Evolutionary conservation across 495 filamentous ascomycete species (phyloP).

Genomic region (Penicillium cinerascens): DNA sequence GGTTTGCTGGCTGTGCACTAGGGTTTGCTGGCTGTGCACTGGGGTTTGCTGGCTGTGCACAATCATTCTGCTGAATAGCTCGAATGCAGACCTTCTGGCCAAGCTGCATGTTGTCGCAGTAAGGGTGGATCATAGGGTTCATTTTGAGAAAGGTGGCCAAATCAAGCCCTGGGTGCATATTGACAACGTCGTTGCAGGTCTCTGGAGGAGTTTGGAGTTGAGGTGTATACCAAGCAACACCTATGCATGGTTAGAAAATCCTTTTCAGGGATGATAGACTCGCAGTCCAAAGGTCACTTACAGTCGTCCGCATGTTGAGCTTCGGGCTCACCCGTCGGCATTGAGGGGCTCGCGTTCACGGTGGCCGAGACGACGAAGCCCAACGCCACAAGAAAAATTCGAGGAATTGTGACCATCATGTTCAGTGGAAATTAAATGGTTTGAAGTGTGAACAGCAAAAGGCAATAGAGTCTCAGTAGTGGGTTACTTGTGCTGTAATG

Average conservation of each 20-base stretch:
- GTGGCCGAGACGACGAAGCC: not conserved
- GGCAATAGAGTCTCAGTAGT: too few relatives aligned
- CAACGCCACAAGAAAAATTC: too few relatives aligned
- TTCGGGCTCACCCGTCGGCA: not conserved
- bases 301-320: not conserved
- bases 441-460: too few relatives aligned
- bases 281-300: not conserved
- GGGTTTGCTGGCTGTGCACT: too few relatives aligned
- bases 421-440: too few relatives aligned
- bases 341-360: not conserved
- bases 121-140: constrained; percentile 3
- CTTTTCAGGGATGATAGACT: not conserved
- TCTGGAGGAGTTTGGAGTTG: constrained; percentile 1
- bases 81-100: constrained; percentile 1
- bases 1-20: not conserved
- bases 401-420: too few relatives aligned
- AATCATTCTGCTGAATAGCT: not conserved
- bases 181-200: constrained; percentile 5
- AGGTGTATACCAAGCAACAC: not conserved
- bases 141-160: constrained; percentile 1
- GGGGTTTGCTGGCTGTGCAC: not conserved
- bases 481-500: too few relatives aligned
- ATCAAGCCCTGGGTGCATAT: constrained; percentile 5
- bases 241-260: not conserved
- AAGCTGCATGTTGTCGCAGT: constrained; percentile 2